Percentiles rank a stretch among this genome's conserved stretches.
These are phyloP conservation scores for Penicillium odoratum DNA, from an alignment of 495 filamentous ascomycete genomes.

Conservation along the genomic window DNA sequence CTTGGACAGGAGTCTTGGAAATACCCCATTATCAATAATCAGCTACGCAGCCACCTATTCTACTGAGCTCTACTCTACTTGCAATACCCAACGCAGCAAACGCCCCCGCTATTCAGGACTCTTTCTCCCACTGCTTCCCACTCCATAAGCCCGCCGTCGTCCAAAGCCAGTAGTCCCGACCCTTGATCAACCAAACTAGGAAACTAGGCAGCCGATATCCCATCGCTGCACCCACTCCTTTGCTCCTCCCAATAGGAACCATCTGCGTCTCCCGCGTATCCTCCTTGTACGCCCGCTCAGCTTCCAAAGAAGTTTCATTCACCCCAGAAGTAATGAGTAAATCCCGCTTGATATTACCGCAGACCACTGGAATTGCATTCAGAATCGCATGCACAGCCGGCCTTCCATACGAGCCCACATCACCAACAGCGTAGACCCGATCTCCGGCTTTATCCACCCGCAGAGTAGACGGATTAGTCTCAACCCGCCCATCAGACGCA, in stretches of 20 bases:
- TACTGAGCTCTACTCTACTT: not conserved
- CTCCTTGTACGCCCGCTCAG: slow-evolving; percentile 31
- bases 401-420: slow-evolving; percentile 34
- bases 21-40: not conserved
- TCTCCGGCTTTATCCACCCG: slow-evolving; percentile 50
- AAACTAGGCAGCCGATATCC: slow-evolving; percentile 55
- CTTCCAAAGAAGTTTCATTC: slow-evolving; percentile 1
- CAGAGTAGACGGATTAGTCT: slow-evolving; percentile 41
- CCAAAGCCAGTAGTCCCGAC: slow-evolving; percentile 59
- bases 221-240: slow-evolving; percentile 56
- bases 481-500: slow-evolving; percentile 36
- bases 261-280: slow-evolving; percentile 50
- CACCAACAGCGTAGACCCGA: slow-evolving; percentile 50
- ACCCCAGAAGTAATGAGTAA: slow-evolving; percentile 21
- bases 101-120: slow-evolving; percentile 9
- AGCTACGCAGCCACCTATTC: not conserved
- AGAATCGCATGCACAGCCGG: slow-evolving; percentile 40
- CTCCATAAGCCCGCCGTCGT: slow-evolving; percentile 48
- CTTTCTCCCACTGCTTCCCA: slow-evolving; percentile 56
- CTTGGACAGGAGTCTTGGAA: too few species aligned
- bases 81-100: slow-evolving; percentile 7
- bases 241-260: slow-evolving; percentile 54
- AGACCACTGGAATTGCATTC: slow-evolving; percentile 38
- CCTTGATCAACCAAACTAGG: slow-evolving; percentile 60
- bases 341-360: slow-evolving; percentile 48